Conservation (phyloP, 306 rosid species). For the Begonia fuchsioides region DNA sequence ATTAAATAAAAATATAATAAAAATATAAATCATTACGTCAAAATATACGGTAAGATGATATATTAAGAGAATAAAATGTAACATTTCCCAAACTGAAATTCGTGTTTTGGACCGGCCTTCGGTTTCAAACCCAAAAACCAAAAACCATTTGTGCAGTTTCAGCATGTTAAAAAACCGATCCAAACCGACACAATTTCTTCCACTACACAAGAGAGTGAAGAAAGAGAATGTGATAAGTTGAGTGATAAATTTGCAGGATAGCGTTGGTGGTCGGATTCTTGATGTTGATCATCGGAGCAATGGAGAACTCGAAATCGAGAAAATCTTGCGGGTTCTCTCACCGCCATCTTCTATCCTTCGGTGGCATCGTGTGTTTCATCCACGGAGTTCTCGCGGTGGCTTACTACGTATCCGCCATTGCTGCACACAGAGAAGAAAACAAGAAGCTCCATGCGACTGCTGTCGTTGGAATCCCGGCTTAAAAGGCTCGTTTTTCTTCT, state of each 20-base stretch:
- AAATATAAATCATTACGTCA: too few relatives aligned
- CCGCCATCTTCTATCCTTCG: conserved; percentile 37
- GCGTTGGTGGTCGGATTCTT: conserved; percentile 30
- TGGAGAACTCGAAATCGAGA: conserved; percentile 52
- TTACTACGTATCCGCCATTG: conserved; percentile 38
- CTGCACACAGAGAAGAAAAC: conserved; percentile 22
- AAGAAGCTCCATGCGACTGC: conserved; percentile 5
- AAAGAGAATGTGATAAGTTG: neutral
- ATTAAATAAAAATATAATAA: too few relatives aligned
- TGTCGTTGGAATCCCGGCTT: neutral
- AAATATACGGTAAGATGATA: too few relatives aligned
- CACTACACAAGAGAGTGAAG: too few relatives aligned
- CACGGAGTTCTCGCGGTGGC: conserved; percentile 44
- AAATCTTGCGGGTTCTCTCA: conserved; percentile 44
- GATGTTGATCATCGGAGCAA: conserved; percentile 39
- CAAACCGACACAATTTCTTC: too few relatives aligned
- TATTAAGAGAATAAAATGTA: too few relatives aligned
- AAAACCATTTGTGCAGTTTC: too few relatives aligned
- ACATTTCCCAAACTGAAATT: too few relatives aligned
- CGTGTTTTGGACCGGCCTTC: too few relatives aligned
- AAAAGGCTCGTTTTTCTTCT: too few relatives aligned
- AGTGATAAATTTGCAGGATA: conserved; percentile 27
- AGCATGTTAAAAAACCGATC: too few relatives aligned
- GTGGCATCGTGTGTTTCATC: conserved; percentile 70
- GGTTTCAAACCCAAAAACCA: too few relatives aligned